Conservation (phyloP, 164 flowering plant genomes). For the Magnolia sinica region DNA sequence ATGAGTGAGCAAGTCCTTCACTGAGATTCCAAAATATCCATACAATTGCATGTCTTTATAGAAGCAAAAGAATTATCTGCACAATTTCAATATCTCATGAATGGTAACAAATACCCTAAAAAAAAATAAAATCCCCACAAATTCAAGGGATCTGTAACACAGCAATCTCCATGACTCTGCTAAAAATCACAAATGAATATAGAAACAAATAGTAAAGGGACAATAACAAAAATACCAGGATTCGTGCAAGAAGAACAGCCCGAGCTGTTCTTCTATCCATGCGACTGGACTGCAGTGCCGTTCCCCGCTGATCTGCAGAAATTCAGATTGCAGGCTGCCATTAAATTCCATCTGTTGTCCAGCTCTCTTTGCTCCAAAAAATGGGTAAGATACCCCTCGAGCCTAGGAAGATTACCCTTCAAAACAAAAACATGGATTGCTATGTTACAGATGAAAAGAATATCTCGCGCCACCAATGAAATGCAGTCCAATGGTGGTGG, state of each 20-base stretch:
- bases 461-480: constrained; percentile 16
- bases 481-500: constrained; percentile 17
- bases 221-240: constrained; percentile 7
- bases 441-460: constrained; percentile 33
- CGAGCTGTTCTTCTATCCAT: constrained; percentile 3
- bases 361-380: constrained; percentile 12
- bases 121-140: constrained; percentile 31
- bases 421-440: constrained; percentile 21
- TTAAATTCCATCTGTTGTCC: neutral
- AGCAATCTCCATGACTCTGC: constrained; percentile 37
- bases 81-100: constrained; percentile 58
- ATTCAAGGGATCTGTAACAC: constrained; percentile 37
- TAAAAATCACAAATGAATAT: constrained; percentile 29
- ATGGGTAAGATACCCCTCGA: constrained; percentile 17
- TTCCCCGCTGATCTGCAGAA: neutral
- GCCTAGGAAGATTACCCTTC: constrained; percentile 17
- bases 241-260: constrained; percentile 15
- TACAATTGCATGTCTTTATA: neutral
- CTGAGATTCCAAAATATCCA: neutral
- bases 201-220: constrained; percentile 14
- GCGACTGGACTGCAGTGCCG: neutral
- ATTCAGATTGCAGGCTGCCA: neutral
- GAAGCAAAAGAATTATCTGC: constrained; percentile 46
- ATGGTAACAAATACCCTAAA: constrained; percentile 46
- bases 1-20: neutral